Base-by-base conservation (phyloP, 2,329 filamentous ascomycete species). In the Talaromyces atroroseus region DNA sequence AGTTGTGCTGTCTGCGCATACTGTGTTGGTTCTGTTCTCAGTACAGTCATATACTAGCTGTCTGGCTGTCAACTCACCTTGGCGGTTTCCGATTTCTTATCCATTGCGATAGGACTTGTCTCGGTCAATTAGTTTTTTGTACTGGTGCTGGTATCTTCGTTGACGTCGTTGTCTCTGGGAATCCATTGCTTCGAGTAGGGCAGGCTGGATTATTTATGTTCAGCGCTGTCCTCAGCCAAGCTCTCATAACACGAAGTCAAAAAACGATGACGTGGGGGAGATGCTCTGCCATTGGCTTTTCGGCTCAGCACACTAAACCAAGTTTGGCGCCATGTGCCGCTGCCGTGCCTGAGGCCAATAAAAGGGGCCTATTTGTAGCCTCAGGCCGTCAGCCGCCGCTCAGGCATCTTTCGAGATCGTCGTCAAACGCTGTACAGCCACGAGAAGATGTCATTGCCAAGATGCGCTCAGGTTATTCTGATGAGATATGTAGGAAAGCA, bases 261-360 rank as follows among this genome's bases (percentile, higher is more conserved):
- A 16, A 10, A 21, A 5, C 21, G 40, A 53, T 53, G 51, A 47
- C 26, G 12, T 38, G 23, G 7, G 24, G 23, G 12, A 40, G n/a
- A 40, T n/a, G 36, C 36, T 29, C 26, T 29, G 26, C 26, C 8
- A 29, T 29, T 29, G 8, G 26, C 26, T 29, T 8, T 36, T 16
- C 12, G 2, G 2, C 16, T 16, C 18, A 18, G 3, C 7, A 18
- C 40, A 8, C 29, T 26, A 46, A 47, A 26, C 51, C 42, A 29
- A 20, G 24, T 53, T 47, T 21, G 51, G 42, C 16, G 32, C 20
- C 2, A 53, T 47, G 29, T 47, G 29, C 50, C 50, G 50, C 50
- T 34, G 5, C 8, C 2, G 32, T 16, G 2, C 12, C 32, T 36
- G 12, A 36, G 32, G 6, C 29, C 29, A 34, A 34, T 34, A 34